Base-by-base conservation (phyloP, 345 rosid genomes). In the Odontarrhena argentea region DNA sequence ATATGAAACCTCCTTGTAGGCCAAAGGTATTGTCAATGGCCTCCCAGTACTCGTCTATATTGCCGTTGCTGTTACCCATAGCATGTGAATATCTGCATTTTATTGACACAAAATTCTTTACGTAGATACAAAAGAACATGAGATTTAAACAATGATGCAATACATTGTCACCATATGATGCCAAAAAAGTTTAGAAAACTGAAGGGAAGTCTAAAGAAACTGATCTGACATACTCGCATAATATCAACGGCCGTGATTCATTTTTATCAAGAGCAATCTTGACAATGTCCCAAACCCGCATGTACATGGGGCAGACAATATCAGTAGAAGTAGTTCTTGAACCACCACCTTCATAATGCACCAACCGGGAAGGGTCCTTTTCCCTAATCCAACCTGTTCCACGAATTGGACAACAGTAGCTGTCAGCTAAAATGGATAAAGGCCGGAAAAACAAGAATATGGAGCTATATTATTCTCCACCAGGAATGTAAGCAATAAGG, bases 311-410 rank as follows among this genome's bases (percentile, higher is more conserved):
- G 74, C 99, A 94, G 25, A 94, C 80, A 25, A 94, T 80, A 76
- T 94, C 99, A 49, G 99, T 94, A 56, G 97, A 94, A 26, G 76
- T 18, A 55, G 97, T 94, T 75, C 92, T 84, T 57, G 99, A 87
- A 48, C 97, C 97, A 66, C 99, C 99, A 55, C 99, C 99, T 78
- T 94, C 99, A 73, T 94, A 94, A 75, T 94, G 99, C 55, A 94
- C 24, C 56, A 88, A 51, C 54, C 99, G 83, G 10, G 95, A 82
- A 34, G 88, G 74, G 69, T 94, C 99, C 80, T 70, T 94, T 76
- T 77, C 97, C 66, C 95, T 83, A 69, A 91, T 55, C 97, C 97
- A 94, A 63, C 99, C 97, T 94, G 77, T 52, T 73, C 44, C 52
- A 73, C 53, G 77, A 45, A 35, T 59, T 40, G 30, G 32, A 59